These are phyloP conservation scores for Anethum foeniculum DNA, from an alignment of 140 eudicot genomes.

Conservation along the genomic window DNA sequence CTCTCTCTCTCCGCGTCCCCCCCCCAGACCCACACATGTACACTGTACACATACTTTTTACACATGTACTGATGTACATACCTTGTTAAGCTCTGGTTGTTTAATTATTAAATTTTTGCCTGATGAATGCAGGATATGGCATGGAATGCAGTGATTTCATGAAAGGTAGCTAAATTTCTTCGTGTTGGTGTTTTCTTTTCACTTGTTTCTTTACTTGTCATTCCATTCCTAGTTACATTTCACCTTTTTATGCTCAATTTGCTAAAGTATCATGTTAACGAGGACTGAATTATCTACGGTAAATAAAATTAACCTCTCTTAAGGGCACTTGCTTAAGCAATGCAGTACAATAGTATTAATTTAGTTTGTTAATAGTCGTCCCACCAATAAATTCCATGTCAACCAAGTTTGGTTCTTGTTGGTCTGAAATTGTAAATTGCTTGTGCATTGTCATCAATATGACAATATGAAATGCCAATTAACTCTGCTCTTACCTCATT, in stretches of 20 bases:
- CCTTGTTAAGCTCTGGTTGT: neutral
- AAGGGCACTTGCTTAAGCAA: neutral
- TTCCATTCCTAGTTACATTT: neutral
- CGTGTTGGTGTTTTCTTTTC: neutral
- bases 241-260: neutral
- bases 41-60: no score
- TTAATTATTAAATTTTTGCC: neutral
- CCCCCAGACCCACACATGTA: neutral
- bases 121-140: slow-evolving; percentile 77
- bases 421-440: neutral
- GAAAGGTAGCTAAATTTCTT: slow-evolving; percentile 53
- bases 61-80: no score
- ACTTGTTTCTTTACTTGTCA: neutral
- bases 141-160: slow-evolving; percentile 98
- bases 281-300: neutral
- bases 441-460: neutral
- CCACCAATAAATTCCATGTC: neutral
- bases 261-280: neutral
- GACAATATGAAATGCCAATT: neutral
- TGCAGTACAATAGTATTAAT: neutral
- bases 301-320: neutral
- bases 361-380: neutral
- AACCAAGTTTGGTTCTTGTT: neutral
- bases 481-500: neutral
- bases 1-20: no score